Evolutionary conservation across 2,329 filamentous ascomycete genomes (phyloP).

Genomic region (Pseudocercospora crystallina): DNA sequence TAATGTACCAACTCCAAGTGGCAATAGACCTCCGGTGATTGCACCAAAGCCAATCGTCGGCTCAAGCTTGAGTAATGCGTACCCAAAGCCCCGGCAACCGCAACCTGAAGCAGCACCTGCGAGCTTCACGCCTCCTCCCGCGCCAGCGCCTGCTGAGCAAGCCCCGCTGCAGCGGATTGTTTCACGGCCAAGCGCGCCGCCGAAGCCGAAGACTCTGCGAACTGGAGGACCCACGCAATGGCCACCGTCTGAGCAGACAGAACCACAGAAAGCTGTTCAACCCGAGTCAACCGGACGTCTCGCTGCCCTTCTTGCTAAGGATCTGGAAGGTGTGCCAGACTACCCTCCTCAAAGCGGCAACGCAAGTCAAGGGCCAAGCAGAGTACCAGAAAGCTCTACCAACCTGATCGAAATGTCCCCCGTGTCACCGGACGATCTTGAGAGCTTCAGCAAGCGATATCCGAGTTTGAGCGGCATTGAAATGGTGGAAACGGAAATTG

Average conservation of each 20-base stretch:
- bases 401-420: constrained; percentile 12
- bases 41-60: constrained; percentile 27
- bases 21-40: constrained; percentile 23
- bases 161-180: constrained; percentile 27
- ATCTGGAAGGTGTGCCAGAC: constrained; percentile 39
- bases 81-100: constrained; percentile 26
- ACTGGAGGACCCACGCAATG: constrained; percentile 39
- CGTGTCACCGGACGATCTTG: constrained; percentile 16
- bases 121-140: constrained; percentile 4
- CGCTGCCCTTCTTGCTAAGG: constrained; percentile 38
- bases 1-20: constrained; percentile 11
- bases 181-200: constrained; percentile 55
- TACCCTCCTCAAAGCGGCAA: constrained; percentile 27
- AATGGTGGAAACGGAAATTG: constrained; percentile 64
- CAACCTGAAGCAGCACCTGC: constrained; percentile 9
- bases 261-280: constrained; percentile 5
- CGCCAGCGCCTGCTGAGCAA: constrained; percentile 6
- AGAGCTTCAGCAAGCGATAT: constrained; percentile 74
- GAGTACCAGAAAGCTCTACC: not conserved
- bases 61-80: constrained; percentile 23
- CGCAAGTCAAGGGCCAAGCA: not conserved
- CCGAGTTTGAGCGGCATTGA: constrained; percentile 83
- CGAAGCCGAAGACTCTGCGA: constrained; percentile 61
- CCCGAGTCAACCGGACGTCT: constrained; percentile 26
- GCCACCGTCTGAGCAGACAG: constrained; percentile 17